Conservation (phyloP, 352 stramenopile genomes). For the Phytophthora sp. region DNA sequence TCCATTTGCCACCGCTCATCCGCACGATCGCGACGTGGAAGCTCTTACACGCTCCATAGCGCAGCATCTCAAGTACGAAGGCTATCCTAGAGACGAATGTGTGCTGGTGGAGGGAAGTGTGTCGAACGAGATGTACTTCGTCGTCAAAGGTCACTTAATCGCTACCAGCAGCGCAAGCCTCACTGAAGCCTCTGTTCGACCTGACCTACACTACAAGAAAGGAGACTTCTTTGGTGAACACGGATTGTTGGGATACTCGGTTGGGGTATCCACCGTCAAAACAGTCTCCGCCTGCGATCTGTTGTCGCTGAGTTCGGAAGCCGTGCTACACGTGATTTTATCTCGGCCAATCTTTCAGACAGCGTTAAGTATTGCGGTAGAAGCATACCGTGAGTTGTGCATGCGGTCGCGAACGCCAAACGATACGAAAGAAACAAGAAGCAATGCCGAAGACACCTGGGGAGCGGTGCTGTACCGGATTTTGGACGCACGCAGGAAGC, state of each 20-base stretch:
- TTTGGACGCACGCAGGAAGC: slow-evolving; percentile 29
- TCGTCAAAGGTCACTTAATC: slow-evolving; percentile 60
- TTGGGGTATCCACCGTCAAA: slow-evolving; percentile 41
- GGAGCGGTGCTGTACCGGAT: slow-evolving; percentile 43
- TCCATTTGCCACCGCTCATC: slow-evolving; percentile 36
- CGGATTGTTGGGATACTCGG: slow-evolving; percentile 59
- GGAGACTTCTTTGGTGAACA: slow-evolving; percentile 70
- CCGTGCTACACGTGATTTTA: slow-evolving; percentile 52
- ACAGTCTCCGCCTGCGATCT: slow-evolving; percentile 31
- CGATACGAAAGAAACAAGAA: slow-evolving; percentile 2
- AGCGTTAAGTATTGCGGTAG: slow-evolving; percentile 43
- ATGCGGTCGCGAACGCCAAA: slow-evolving; percentile 4
- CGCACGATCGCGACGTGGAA: slow-evolving; percentile 40
- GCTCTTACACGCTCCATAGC: slow-evolving; percentile 43
- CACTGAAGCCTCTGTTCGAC: not conserved
- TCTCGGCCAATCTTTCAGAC: slow-evolving; percentile 27
- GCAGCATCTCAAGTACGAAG: slow-evolving; percentile 61
- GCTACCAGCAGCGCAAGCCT: slow-evolving; percentile 20
- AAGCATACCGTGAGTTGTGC: slow-evolving; percentile 57
- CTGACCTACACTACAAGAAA: slow-evolving; percentile 31
- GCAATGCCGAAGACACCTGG: slow-evolving; percentile 47
- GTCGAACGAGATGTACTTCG: slow-evolving; percentile 74
- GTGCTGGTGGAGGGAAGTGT: slow-evolving; percentile 71
- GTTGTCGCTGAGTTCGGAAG: slow-evolving; percentile 42
- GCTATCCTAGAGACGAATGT: slow-evolving; percentile 70